Evolutionary conservation across 1,284 basidiomycete genomes (phyloP).

Genomic region (Fistulina hepatica): DNA sequence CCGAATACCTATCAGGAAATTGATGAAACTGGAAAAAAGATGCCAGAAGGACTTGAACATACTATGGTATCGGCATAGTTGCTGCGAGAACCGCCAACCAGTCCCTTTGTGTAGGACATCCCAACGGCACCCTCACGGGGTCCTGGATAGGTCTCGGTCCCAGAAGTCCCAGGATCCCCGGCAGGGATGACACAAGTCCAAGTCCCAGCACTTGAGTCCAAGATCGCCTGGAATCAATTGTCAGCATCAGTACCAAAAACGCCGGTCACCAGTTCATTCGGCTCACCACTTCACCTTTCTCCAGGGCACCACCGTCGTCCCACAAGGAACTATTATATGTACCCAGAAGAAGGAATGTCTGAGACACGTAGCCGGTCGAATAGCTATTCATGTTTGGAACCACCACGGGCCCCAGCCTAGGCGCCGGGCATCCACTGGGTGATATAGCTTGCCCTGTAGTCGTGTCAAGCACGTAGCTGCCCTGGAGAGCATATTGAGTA

Average conservation of each 20-base stretch:
- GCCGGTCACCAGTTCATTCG: slow-evolving; percentile 2
- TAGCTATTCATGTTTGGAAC: slow-evolving; percentile 48
- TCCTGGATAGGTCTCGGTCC: slow-evolving; percentile 39
- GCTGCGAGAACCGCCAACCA: slow-evolving; percentile 43
- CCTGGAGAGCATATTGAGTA: slow-evolving; percentile 42
- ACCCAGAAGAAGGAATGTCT: slow-evolving; percentile 60
- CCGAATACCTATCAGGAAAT: slow-evolving; percentile 44
- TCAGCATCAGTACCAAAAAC: slow-evolving; percentile 8
- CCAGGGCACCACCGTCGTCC: slow-evolving; percentile 50
- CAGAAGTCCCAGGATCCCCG: slow-evolving; percentile 51
- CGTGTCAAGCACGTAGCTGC: slow-evolving; percentile 44
- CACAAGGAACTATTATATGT: slow-evolving; percentile 50
- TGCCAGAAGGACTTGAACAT: slow-evolving; percentile 13
- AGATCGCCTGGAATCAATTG: slow-evolving; percentile 36
- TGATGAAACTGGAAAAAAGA: slow-evolving; percentile 1
- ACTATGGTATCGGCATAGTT: slow-evolving; percentile 59
- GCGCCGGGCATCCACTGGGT: slow-evolving; percentile 51
- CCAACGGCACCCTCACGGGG: slow-evolving; percentile 63
- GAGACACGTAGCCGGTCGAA: slow-evolving; percentile 45
- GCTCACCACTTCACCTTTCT: slow-evolving; percentile 61
- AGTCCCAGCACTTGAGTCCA: slow-evolving; percentile 49
- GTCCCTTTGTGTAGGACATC: slow-evolving; percentile 37
- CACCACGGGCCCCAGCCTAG: slow-evolving; percentile 49
- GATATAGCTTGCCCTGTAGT: slow-evolving; percentile 26
- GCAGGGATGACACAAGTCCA: slow-evolving; percentile 68